Percentiles rank a stretch among this genome's conserved stretches.
phyloP scores from a whole-genome alignment of 805 yeast genomes.

The Clavispora santaluciae region DNA sequence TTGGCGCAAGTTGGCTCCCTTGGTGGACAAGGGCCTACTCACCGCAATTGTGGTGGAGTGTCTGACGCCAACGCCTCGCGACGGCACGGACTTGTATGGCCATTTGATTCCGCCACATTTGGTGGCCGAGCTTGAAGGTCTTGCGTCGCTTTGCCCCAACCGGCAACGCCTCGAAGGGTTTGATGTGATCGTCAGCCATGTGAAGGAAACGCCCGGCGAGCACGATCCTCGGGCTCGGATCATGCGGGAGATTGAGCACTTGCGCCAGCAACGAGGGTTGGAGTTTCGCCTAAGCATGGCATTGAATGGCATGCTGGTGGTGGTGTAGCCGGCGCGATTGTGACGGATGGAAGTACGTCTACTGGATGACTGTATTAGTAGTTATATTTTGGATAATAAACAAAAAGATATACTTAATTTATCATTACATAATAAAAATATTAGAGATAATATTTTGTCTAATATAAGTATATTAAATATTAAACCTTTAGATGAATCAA shows the following conservation, averaged over 20 bases:
- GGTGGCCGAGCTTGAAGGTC: slow-evolving; percentile 47
- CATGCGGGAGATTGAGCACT: slow-evolving; percentile 42
- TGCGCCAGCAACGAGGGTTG: slow-evolving; percentile 32
- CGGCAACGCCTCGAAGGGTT: slow-evolving; percentile 34
- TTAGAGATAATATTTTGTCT: too few relatives aligned
- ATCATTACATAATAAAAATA: too few relatives aligned
- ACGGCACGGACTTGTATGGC: slow-evolving; percentile 56
- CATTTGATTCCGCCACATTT: slow-evolving; percentile 70
- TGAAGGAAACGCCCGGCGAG: slow-evolving; percentile 23
- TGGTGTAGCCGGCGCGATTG: too few relatives aligned
- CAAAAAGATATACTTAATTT: too few relatives aligned
- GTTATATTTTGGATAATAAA: too few relatives aligned
- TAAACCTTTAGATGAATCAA: too few relatives aligned
- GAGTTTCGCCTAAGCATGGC: slow-evolving; percentile 48
- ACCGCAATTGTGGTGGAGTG: slow-evolving; percentile 72
- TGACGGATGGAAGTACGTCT: too few relatives aligned
- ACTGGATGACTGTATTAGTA: too few relatives aligned
- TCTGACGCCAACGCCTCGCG: slow-evolving; percentile 45
- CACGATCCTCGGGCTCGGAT: slow-evolving; percentile 58
- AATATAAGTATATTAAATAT: too few relatives aligned
- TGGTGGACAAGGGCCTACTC: slow-evolving; percentile 38
- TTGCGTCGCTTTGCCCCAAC: slow-evolving; percentile 12
- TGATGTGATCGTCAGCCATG: slow-evolving; percentile 44
- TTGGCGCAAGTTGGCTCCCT: slow-evolving; percentile 55
- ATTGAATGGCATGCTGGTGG: slow-evolving; percentile 50